Evolutionary conservation across 2,329 filamentous ascomycete species (phyloP), one percentile per base, ranked within the genome.

Genomic region (Stachybotrys echinatus): DNA sequence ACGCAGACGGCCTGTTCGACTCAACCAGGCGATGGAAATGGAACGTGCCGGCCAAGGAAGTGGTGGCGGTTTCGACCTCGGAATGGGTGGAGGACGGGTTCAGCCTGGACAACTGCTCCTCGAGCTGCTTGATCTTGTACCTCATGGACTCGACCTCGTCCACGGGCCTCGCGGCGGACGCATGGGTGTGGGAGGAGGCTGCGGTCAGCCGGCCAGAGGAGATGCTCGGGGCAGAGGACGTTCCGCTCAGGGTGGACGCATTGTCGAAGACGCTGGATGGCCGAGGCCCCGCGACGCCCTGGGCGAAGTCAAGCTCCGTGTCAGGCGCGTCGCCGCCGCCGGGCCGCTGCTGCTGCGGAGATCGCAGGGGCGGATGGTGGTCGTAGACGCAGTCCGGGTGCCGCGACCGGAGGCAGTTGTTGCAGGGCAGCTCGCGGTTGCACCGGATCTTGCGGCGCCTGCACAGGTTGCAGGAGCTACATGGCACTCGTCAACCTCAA

Each of bases 381-480:
- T 57, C 31, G 56, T 83, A 85, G 2, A 77, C 71, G 57, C 83
- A 86, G 19, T 70, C 70, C 6, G 74, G 70, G 39, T 75, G 77
- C 54, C 74, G 75, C 20, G 79, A 78, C 54, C 76, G 75, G n/a
- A 76, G 52, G 58, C 83, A 86, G 51, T 83, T 81, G 52, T 70
- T 74, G 57, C 83, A 86, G 1, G 83, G 83, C 6, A 67, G 63
- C 51, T 76, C 75, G 45, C 79, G 76, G 58, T 86, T 77, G 58
- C 83, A 86, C 44, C 75, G 74, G 51, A 85, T 77, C 62, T 86
- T 87, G 39, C 81, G 78, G 49, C 67, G 74, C 42, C 82, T 72
- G 58, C 83, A 86, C 40, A 80, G 70, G 55, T 74, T 67, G 60
- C 81, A 84, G 2, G 81, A 40, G 17, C 38, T 40, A n/a, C 10